A percentile compares a stretch with the other conserved stretches of the same genome.
Evolutionary conservation across 139 green algal species (phyloP).

Genomic region (Closterium sp.): DNA sequence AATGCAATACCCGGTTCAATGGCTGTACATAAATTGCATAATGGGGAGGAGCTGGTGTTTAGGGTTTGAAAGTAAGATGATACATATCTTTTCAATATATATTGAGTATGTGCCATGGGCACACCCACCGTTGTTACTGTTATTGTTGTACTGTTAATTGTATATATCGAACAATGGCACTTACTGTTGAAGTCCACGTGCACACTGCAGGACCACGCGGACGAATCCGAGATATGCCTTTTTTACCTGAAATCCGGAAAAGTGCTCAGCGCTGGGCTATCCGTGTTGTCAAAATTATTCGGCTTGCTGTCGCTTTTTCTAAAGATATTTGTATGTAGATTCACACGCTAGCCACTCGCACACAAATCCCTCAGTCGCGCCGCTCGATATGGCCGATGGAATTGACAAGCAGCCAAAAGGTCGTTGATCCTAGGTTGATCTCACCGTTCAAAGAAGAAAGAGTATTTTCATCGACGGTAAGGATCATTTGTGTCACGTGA

Average conservation of each 20-base stretch:
- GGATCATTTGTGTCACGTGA: not conserved
- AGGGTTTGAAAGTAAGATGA: too few species aligned
- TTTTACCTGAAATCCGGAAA: not conserved
- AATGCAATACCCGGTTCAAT: too few species aligned
- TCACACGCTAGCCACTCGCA: not conserved
- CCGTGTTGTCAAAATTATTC: not conserved
- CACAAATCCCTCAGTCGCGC: not conserved
- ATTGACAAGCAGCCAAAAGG: not conserved
- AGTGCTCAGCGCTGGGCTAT: not conserved
- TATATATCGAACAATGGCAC: not conserved
- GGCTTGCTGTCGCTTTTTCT: not conserved
- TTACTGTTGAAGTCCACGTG: not conserved
- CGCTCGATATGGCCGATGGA: not conserved
- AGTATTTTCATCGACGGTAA: not conserved
- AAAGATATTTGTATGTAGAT: not conserved
- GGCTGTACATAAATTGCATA: too few species aligned
- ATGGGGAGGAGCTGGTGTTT: too few species aligned
- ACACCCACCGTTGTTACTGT: too few species aligned
- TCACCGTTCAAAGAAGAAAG: not conserved
- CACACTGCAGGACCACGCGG: not conserved
- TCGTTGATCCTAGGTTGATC: not conserved
- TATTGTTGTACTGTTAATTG: too few species aligned
- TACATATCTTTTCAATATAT: too few species aligned
- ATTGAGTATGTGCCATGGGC: too few species aligned
- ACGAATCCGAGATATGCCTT: not conserved